Evolutionary conservation across 2,329 filamentous ascomycete genomes (phyloP), one percentile per base, ranked within the genome.

Genomic region (Capronia coronata): DNA sequence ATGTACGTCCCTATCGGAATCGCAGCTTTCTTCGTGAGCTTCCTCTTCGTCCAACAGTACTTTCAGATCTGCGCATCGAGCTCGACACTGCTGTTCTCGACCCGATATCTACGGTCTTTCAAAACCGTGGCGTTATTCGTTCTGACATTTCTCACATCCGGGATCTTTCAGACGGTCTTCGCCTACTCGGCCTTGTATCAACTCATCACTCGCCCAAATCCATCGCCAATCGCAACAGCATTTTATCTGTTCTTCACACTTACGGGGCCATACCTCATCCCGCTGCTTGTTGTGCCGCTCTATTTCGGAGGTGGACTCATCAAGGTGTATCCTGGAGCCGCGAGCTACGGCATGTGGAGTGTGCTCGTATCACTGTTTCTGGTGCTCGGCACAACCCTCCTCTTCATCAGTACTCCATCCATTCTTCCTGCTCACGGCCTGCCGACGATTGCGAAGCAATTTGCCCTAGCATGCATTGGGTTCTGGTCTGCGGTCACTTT

Each of bases 271-370:
- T 35, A 53, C 29, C 32, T 56, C 27, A 39, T 56, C 14, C 44
- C 50, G 2, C 41, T 35, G 10, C 7, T 53, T 10, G 3, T 56
- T 14, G 43, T 53, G 13, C 46, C 48, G 7, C 22, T 56, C 19
- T 52, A 52, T 25, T 38, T 56, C 23, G 53, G 53, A 23, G 45
- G 53, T 19, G 53, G 53, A 11, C 16, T 53, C 19, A 38, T 56
- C 30, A 50, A 34, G 10, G 18, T 14, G 10, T 52, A 53, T 18
- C 44, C 49, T 2, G 16, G 45, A 3, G 16, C 49, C 18, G 46
- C 50, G 10, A 56, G 50, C 47, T 51, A 50, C 41, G 46, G 42
- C 21, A 14, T 56, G 39, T 56, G 53, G 49, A 49, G 41, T n/a
- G 10, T 47, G 14, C 22, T 52, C 18, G 35, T 50, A 3, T 50